Conservation (phyloP, 164 flowering plant species). For the Nymphaea thermarum region DNA sequence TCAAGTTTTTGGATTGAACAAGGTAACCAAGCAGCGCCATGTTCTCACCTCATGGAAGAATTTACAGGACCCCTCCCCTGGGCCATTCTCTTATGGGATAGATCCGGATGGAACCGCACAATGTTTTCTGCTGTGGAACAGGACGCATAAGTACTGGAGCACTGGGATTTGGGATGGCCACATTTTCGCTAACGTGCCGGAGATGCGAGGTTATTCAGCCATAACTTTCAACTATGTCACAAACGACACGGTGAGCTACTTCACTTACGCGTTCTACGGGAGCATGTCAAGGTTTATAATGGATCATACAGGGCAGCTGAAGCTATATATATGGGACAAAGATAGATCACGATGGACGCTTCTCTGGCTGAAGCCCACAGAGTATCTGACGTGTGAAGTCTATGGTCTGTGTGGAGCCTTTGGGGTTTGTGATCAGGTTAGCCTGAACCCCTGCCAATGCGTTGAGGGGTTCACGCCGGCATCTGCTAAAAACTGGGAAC, state of each 20-base stretch:
- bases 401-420: slow-evolving; percentile 11
- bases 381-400: slow-evolving; percentile 2
- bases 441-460: slow-evolving; percentile 2
- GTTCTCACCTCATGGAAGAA: slow-evolving; percentile 51
- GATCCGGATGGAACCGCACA: slow-evolving; percentile 19
- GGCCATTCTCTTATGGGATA: slow-evolving; percentile 35
- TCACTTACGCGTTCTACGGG: not conserved
- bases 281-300: not conserved
- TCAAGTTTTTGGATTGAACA: slow-evolving; percentile 17
- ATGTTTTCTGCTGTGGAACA: slow-evolving; percentile 12
- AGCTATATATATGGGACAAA: not conserved
- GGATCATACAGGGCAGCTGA: slow-evolving; percentile 1
- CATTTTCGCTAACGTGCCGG: slow-evolving; percentile 11
- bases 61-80: slow-evolving; percentile 46
- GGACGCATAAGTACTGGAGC: slow-evolving; percentile 9
- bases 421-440: slow-evolving; percentile 4
- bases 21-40: slow-evolving; percentile 13
- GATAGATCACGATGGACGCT: not conserved
- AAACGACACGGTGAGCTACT: not conserved
- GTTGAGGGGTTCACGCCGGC: slow-evolving; percentile 6
- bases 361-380: not conserved
- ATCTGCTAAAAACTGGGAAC: not conserved
- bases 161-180: slow-evolving; percentile 18
- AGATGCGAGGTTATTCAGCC: slow-evolving; percentile 6
- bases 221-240: not conserved